A percentile compares a stretch with the other conserved stretches of the same genome.
phyloP scores from a whole-genome alignment of 2,329 filamentous ascomycete species.

The Purpureocillium lavendulum region DNA sequence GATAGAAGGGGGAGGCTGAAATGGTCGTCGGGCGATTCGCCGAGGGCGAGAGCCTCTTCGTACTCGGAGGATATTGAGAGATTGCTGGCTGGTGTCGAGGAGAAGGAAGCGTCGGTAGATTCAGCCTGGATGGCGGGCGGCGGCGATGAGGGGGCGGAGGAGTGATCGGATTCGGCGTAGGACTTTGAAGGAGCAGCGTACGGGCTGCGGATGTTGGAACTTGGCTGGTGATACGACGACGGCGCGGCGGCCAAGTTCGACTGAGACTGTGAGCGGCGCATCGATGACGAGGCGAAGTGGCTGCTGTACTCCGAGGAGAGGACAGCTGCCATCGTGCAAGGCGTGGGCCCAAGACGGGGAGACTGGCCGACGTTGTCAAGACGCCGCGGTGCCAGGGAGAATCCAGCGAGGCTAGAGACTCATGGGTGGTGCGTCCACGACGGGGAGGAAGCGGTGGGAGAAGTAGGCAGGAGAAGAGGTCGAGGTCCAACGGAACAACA shows the following conservation, averaged over 20 bases:
- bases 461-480: too few relatives aligned
- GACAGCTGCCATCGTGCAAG: constrained; percentile 44
- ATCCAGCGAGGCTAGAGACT: constrained; percentile 1
- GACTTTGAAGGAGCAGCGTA: constrained; percentile 33
- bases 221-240: constrained; percentile 33
- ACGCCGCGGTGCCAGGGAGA: constrained; percentile 4
- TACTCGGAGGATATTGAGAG: constrained; percentile 52
- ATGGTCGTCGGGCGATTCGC: constrained; percentile 36
- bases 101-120: constrained; percentile 47
- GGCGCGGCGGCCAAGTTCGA: constrained; percentile 42
- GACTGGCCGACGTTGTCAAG: constrained; percentile 2
- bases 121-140: constrained; percentile 40
- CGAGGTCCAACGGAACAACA: too few relatives aligned
- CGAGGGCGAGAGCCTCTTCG: constrained; percentile 38
- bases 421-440: background rate
- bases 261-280: constrained; percentile 54
- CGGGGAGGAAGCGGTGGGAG: too few relatives aligned
- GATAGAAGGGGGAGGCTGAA: constrained; percentile 37
- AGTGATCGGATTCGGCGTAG: constrained; percentile 38
- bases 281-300: constrained; percentile 44
- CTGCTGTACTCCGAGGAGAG: constrained; percentile 47
- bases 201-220: constrained; percentile 38
- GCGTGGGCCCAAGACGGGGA: background rate
- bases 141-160: constrained; percentile 50
- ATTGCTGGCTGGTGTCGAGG: constrained; percentile 56